Percentiles rank a stretch among this genome's conserved stretches.
phyloP scores from a whole-genome alignment of 805 yeast species.

The Candida endomychidarum region DNA sequence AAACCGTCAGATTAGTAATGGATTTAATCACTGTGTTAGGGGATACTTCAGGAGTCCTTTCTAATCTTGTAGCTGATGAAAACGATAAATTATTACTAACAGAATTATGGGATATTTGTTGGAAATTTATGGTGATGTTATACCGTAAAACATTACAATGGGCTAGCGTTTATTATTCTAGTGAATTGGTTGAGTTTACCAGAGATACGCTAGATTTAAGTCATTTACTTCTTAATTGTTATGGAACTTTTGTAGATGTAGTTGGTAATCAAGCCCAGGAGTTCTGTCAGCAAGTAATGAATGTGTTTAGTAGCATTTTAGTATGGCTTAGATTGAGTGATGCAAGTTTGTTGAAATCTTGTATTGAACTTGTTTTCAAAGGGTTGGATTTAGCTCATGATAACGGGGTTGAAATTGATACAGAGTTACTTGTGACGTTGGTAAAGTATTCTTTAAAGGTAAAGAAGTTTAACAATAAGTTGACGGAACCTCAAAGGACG shows the following conservation, averaged over 20 bases:
- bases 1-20: slow-evolving; percentile 70
- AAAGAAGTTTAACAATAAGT: slow-evolving; percentile 65
- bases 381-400: slow-evolving; percentile 66
- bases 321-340: slow-evolving; percentile 86
- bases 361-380: slow-evolving; percentile 67
- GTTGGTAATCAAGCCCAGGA: too few relatives aligned
- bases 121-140: slow-evolving; percentile 72
- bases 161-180: slow-evolving; percentile 63
- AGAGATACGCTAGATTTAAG: slow-evolving; percentile 83
- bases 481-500: slow-evolving; percentile 63
- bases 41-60: slow-evolving; percentile 46
- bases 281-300: slow-evolving; percentile 33
- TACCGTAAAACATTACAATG: slow-evolving; percentile 69
- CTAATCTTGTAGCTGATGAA: slow-evolving; percentile 47
- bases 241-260: slow-evolving; percentile 17
- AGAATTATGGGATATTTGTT: slow-evolving; percentile 64
- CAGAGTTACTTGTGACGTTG: slow-evolving; percentile 52
- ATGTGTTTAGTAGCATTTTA: slow-evolving; percentile 66
- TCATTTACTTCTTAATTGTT: slow-evolving; percentile 64
- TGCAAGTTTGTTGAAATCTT: slow-evolving; percentile 64
- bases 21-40: slow-evolving; percentile 65
- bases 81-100: neutral
- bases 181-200: slow-evolving; percentile 72
- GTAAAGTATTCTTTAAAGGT: slow-evolving; percentile 67
- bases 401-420: slow-evolving; percentile 50